phyloP scores from a whole-genome alignment of 148 eudicot genomes.

The Mesembryanthemum crystallinum region DNA sequence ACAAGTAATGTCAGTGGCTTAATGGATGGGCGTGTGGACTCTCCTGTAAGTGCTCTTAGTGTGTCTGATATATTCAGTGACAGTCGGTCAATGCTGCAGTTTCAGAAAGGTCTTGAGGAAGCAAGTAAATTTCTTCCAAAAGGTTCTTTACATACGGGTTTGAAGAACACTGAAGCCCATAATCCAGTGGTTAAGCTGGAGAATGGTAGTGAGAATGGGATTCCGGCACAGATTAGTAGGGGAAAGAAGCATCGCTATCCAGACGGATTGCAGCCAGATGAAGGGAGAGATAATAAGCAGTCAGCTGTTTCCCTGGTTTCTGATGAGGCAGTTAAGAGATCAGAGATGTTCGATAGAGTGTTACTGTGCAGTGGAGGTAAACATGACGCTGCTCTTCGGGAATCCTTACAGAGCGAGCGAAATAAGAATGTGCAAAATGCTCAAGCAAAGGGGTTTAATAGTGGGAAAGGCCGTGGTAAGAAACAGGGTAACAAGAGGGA shows the following conservation, averaged over 20 bases:
- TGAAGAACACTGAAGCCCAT: slow-evolving; percentile 1
- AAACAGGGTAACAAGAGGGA: slow-evolving; percentile 40
- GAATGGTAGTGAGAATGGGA: slow-evolving; percentile 13
- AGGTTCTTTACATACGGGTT: slow-evolving; percentile 26
- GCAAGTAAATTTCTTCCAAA: slow-evolving; percentile 56
- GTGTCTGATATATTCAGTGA: slow-evolving; percentile 53
- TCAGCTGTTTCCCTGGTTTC: slow-evolving; percentile 41
- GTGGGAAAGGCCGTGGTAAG: slow-evolving; percentile 55
- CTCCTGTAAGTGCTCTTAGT: slow-evolving; percentile 47
- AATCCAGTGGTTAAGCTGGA: slow-evolving; percentile 25
- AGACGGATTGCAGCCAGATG: slow-evolving; percentile 38
- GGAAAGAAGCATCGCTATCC: slow-evolving; percentile 51
- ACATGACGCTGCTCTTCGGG: slow-evolving; percentile 62
- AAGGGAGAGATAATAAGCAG: slow-evolving; percentile 57
- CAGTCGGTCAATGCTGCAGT: slow-evolving; percentile 51
- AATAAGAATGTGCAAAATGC: slow-evolving; percentile 36
- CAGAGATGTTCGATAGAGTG: slow-evolving; percentile 76
- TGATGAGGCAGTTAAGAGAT: slow-evolving; percentile 52
- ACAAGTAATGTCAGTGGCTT: slow-evolving; percentile 26
- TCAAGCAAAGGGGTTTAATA: slow-evolving; percentile 38
- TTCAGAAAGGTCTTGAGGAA: slow-evolving; percentile 59
- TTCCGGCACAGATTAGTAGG: slow-evolving; percentile 22
- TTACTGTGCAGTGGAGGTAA: slow-evolving; percentile 58
- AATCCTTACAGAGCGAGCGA: slow-evolving; percentile 45
- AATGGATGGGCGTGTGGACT: slow-evolving; percentile 35